Percentiles rank a stretch among this genome's conserved stretches.
These are phyloP conservation scores for Candida awuae DNA, from an alignment of 805 yeast species.

Conservation along the genomic window DNA sequence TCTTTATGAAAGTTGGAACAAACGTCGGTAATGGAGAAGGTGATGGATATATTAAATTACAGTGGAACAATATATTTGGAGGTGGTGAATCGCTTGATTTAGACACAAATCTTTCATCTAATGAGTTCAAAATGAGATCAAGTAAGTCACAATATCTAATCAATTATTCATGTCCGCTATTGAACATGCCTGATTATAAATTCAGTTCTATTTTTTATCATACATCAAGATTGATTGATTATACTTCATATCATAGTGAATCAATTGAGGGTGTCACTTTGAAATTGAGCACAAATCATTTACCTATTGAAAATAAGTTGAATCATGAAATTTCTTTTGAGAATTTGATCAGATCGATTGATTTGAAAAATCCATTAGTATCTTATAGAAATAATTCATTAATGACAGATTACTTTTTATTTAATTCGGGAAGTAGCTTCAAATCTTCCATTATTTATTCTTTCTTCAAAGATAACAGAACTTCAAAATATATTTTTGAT, in stretches of 20 bases:
- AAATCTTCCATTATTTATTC: constrained; percentile 38
- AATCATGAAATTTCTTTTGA: constrained; percentile 45
- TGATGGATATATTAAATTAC: constrained; percentile 80
- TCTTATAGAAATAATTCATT: constrained; percentile 25
- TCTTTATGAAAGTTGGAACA: constrained; percentile 86
- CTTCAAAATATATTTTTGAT: constrained; percentile 35
- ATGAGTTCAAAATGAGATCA: constrained; percentile 37
- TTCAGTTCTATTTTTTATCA: constrained; percentile 34
- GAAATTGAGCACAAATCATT: constrained; percentile 31
- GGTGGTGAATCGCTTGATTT: constrained; percentile 46
- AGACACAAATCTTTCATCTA: constrained; percentile 37
- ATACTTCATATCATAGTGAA: constrained; percentile 39
- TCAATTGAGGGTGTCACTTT: constrained; percentile 35
- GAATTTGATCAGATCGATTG: constrained; percentile 35
- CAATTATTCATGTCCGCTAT: constrained; percentile 39
- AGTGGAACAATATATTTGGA: constrained; percentile 48
- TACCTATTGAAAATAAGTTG: constrained; percentile 22
- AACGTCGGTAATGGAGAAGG: constrained; percentile 97
- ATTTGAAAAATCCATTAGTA: constrained; percentile 13
- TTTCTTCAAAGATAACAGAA: constrained; percentile 37
- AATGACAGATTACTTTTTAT: constrained; percentile 26
- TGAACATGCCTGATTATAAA: constrained; percentile 33
- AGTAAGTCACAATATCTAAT: constrained; percentile 43
- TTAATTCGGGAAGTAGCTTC: constrained; percentile 38
- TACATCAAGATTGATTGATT: constrained; percentile 41